Evolutionary conservation across 192 early-diverging fungal genomes (phyloP).

Genomic region (Dissophora globulifera): DNA sequence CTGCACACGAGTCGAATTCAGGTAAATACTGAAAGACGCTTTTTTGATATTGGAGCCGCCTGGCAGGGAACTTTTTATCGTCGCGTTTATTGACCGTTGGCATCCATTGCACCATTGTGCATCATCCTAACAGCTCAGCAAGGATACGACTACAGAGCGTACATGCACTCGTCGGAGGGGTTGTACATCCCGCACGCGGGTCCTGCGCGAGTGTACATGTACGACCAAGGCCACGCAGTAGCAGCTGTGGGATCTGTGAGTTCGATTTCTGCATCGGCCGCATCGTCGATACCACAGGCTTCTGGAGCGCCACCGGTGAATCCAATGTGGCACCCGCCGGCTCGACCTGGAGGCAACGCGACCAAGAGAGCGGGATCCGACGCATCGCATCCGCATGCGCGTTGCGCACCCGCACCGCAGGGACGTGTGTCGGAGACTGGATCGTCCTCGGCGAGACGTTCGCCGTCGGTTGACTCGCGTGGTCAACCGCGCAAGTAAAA

Average conservation of each 20-base stretch:
- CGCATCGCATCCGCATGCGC: background rate
- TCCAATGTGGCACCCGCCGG: background rate
- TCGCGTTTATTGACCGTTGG: no score
- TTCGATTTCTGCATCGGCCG: background rate
- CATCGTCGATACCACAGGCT: background rate
- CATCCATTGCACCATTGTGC: background rate
- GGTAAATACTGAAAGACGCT: no score
- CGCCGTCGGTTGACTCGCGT: background rate
- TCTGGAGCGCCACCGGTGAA: background rate
- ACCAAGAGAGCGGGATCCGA: background rate
- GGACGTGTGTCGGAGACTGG: background rate
- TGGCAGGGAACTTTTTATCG: no score
- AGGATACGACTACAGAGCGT: slow-evolving; percentile 3
- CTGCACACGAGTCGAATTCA: background rate
- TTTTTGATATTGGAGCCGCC: no score
- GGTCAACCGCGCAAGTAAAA: background rate
- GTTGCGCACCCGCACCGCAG: background rate
- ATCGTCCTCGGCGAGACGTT: background rate
- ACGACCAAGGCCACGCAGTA: background rate
- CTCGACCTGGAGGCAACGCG: background rate
- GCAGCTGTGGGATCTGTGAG: background rate
- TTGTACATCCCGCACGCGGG: slow-evolving; percentile 12
- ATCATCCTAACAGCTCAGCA: background rate
- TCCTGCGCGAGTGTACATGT: slow-evolving; percentile 9
- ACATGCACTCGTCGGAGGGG: slow-evolving; percentile 18